phyloP scores from a whole-genome alignment of 768 basidiomycete genomes.

The Tricholoma hemisulphureum region DNA sequence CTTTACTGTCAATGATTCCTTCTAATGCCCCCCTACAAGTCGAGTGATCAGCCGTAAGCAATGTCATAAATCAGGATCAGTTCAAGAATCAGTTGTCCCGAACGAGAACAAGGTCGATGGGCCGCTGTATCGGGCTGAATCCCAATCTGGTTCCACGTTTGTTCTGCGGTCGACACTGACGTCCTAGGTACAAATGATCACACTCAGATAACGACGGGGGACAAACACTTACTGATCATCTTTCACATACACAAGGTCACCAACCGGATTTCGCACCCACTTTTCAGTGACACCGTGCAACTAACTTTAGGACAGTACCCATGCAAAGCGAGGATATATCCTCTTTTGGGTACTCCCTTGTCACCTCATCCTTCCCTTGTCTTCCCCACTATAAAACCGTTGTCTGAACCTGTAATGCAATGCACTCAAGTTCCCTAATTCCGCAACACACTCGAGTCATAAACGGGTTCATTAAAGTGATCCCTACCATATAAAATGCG shows the following conservation, averaged over 20 bases:
- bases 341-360: constrained; percentile 15
- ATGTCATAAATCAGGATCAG: too few relatives aligned
- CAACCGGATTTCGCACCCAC: neutral
- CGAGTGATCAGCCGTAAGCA: neutral
- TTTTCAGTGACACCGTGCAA: neutral
- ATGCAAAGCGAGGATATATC: constrained; percentile 1
- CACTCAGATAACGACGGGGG: neutral
- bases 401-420: neutral
- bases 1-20: too few relatives aligned
- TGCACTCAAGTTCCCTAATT: neutral
- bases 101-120: neutral
- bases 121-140: too few relatives aligned
- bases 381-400: constrained; percentile 2
- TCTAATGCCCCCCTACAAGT: neutral
- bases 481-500: neutral
- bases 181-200: too few relatives aligned
- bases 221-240: neutral
- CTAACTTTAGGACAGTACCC: neutral
- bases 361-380: constrained; percentile 4
- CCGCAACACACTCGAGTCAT: neutral
- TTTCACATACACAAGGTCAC: neutral
- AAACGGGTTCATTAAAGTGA: neutral
- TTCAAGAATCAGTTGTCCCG: neutral
- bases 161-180: neutral
- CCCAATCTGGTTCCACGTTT: neutral